Conservation (phyloP, 2,329 filamentous ascomycete species). For the Fusarium pseudoanthophilum region DNA sequence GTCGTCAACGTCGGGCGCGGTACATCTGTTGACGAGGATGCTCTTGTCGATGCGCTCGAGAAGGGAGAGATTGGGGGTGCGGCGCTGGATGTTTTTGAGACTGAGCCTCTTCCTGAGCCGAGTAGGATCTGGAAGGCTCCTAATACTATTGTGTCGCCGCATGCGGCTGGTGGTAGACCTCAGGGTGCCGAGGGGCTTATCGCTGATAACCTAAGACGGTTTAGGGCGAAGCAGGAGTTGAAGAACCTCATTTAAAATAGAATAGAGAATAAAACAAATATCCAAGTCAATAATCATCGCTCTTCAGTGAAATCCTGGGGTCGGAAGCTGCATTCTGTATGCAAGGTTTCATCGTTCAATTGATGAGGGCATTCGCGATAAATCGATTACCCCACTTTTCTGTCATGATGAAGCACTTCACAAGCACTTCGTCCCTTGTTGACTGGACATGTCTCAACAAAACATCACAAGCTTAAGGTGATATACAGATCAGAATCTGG, state of each 20-base stretch:
- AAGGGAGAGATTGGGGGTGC: conserved; percentile 58
- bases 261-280: not conserved
- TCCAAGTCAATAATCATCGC: not conserved
- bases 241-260: conserved; percentile 59
- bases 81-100: conserved; percentile 61
- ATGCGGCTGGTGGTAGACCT: conserved; percentile 69
- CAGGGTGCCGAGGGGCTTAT: conserved; percentile 70
- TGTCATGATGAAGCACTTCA: not conserved
- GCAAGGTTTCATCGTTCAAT: no score
- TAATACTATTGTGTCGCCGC: conserved; percentile 65
- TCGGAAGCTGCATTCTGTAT: no score
- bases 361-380: not conserved
- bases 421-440: rapidly evolving
- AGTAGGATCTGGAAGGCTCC: conserved; percentile 62
- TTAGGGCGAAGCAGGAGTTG: conserved; percentile 67
- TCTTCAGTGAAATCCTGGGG: rapidly evolving
- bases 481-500: not conserved
- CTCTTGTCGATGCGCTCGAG: conserved; percentile 58
- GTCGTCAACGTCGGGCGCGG: conserved; percentile 64
- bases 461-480: rapidly evolving
- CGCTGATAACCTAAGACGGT: conserved; percentile 68
- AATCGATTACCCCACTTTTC: not conserved
- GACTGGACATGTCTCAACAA: rapidly evolving
- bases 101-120: conserved; percentile 56
- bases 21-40: conserved; percentile 61